These are phyloP conservation scores for Talaromyces albobiverticillius DNA, from an alignment of 2,329 filamentous ascomycete species.

Conservation along the genomic window DNA sequence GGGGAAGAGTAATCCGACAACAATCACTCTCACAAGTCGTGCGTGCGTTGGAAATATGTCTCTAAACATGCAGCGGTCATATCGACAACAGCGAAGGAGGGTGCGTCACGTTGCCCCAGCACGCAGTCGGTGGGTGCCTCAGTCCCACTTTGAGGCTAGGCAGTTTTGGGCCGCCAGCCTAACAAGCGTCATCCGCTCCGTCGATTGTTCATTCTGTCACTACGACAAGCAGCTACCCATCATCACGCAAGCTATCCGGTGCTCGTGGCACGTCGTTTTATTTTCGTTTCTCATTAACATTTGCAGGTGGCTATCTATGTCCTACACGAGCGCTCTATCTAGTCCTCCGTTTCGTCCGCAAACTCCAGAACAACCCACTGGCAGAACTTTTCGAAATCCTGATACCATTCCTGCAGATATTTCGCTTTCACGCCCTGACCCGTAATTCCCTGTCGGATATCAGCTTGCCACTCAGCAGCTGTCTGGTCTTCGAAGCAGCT, in stretches of 20 bases:
- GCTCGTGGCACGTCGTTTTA: no score
- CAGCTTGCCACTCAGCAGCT: slow-evolving; percentile 66
- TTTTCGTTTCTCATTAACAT: no score
- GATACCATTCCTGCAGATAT: slow-evolving; percentile 72
- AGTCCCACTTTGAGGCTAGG: background rate
- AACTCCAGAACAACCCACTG: slow-evolving; percentile 84
- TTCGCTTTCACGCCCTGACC: slow-evolving; percentile 69
- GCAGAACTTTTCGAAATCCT: slow-evolving; percentile 86
- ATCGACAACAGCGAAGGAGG: background rate
- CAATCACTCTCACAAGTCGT: background rate
- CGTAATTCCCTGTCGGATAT: slow-evolving; percentile 69
- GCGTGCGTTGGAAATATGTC: background rate
- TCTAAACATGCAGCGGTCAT: background rate
- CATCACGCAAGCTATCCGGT: background rate
- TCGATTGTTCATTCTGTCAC: no score
- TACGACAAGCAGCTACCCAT: background rate
- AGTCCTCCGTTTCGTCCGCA: slow-evolving; percentile 49
- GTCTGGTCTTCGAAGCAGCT: slow-evolving; percentile 80
- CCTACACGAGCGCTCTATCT: slow-evolving; percentile 14
- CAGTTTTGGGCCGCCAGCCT: background rate
- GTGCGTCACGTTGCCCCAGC: slow-evolving; percentile 10
- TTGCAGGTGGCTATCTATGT: no score
- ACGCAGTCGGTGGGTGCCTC: slow-evolving; percentile 5
- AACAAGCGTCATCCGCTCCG: background rate
- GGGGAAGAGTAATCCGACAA: background rate